Conservation (phyloP, 768 basidiomycete genomes). For the Lanmaoa pseudosensibilis region DNA sequence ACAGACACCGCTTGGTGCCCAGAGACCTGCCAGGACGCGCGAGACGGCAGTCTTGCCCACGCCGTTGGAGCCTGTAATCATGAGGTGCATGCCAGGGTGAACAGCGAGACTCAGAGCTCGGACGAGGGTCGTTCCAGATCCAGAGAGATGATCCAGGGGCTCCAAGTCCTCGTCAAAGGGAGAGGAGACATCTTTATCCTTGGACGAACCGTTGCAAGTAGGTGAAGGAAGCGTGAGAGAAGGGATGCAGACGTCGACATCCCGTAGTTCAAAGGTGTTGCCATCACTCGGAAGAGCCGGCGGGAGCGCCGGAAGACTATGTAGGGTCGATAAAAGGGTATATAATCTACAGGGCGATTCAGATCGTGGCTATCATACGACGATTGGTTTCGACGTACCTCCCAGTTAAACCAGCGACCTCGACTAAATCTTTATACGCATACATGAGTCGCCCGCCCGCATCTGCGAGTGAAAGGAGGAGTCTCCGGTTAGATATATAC, state of each 20-base stretch:
- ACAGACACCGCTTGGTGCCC: constrained; percentile 59
- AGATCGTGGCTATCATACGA: neutral
- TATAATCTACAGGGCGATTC: constrained; percentile 57
- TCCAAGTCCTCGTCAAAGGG: constrained; percentile 16
- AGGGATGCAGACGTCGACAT: constrained; percentile 75
- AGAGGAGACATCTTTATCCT: neutral
- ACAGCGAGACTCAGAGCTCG: constrained; percentile 66
- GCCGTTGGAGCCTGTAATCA: constrained; percentile 92
- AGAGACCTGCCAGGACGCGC: constrained; percentile 84
- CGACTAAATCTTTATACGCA: constrained; percentile 92
- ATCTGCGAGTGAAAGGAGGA: constrained; percentile 92
- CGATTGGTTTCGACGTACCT: constrained; percentile 14
- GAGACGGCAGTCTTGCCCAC: constrained; percentile 91
- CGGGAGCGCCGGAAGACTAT: constrained; percentile 63
- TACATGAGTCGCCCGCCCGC: constrained; percentile 96
- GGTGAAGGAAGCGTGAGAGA: constrained; percentile 5
- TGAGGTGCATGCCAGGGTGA: constrained; percentile 75
- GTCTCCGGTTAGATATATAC: constrained; percentile 90
- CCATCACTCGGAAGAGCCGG: constrained; percentile 31
- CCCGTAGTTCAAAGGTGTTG: constrained; percentile 57
- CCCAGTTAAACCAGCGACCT: constrained; percentile 91
- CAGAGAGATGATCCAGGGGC: constrained; percentile 15
- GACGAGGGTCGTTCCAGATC: constrained; percentile 52
- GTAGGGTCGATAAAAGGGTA: constrained; percentile 81
- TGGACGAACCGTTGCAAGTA: neutral